Evolutionary conservation across 2,329 filamentous ascomycete genomes (phyloP).

Genomic region (Pseudogymnoascus sp.): DNA sequence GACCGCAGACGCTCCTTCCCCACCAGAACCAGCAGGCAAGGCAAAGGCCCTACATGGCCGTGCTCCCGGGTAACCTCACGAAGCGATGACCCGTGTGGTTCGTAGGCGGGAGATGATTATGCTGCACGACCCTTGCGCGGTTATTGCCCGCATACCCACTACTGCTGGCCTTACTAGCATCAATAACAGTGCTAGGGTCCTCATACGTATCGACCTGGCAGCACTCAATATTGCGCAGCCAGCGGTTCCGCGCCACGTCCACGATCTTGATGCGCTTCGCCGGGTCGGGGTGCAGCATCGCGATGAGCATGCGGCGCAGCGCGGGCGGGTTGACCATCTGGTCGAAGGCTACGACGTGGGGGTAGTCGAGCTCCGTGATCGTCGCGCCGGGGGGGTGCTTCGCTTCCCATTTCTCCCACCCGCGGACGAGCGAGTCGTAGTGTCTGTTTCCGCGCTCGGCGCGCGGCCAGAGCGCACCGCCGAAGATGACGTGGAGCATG

Average conservation of each 20-base stretch:
- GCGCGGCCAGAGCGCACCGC: conserved; percentile 64
- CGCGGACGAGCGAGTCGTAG: conserved; percentile 56
- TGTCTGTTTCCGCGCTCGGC: conserved; percentile 47
- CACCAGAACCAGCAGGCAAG: background rate
- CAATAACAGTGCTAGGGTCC: conserved; percentile 51
- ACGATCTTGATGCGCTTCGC: conserved; percentile 58
- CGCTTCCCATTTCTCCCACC: conserved; percentile 60
- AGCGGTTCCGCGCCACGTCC: conserved; percentile 61
- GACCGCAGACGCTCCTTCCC: background rate
- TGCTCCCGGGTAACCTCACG: conserved; percentile 23
- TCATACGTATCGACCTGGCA: conserved; percentile 66
- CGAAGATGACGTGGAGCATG: conserved; percentile 67
- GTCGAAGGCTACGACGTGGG: conserved; percentile 57
- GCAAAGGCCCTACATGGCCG: conserved; percentile 17
- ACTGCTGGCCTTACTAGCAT: conserved; percentile 48
- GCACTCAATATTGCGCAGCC: conserved; percentile 67
- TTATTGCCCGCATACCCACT: conserved; percentile 30
- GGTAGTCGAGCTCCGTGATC: conserved; percentile 54
- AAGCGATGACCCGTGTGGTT: conserved; percentile 21
- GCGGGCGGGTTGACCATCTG: conserved; percentile 54
- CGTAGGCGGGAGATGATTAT: conserved; percentile 25
- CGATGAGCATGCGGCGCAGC: conserved; percentile 61
- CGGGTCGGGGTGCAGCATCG: conserved; percentile 77
- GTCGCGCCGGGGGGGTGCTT: conserved; percentile 40
- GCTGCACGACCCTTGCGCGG: conserved; percentile 30